Base-by-base conservation (phyloP, 495 filamentous ascomycete species). In the Penicillium desertorum region DNA sequence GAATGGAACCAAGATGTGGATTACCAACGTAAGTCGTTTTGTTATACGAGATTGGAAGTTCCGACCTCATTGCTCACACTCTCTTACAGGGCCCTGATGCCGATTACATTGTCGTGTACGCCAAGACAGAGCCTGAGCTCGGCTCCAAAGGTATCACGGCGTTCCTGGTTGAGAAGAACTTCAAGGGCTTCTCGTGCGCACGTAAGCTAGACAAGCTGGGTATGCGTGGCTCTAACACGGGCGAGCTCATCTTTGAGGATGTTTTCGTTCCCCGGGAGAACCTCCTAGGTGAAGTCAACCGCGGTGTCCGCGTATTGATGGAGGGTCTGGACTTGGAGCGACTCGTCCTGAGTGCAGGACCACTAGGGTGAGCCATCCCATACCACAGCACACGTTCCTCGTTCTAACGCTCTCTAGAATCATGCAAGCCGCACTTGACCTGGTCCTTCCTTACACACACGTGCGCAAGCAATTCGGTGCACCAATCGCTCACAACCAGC, bases 1-100 rank as follows among this genome's bases (percentile, higher is more conserved):
- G 53, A 90, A 90, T 62, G 94, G 94, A 14, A 90, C 89, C 22
- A 98, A 98, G 81, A 98, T 98, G 94, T 98, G 94, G 94, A 98
- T 98, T 60, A 98, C 94, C 27, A 98, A 98, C 66, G 86, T 87
- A 53, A 50, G 81, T 63, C 4, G 14, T 10, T 22, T 48, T 12
- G 27, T n/a, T 19, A 17, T 34, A 37, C 17, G 9, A 10, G 5
- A 9, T 5, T 27, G 1, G 5, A n/a, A 25, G 9, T 6, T 19
- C 19, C 1, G 25, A 22, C 19, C 19, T 3, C 36, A 12, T 25
- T 41, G 25, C 47, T 55, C 12, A 59, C 34, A 56, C 10, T 5
- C 16, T 23, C 12, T 45, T 51, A 0, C 39, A 88, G 86, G 94
- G 94, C 14, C 94, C 94, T 16, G 95, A 98, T 63, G 94, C 92